Evolutionary conservation across 441 rosid genomes (phyloP).

Genomic region (Capsella rubella): DNA sequence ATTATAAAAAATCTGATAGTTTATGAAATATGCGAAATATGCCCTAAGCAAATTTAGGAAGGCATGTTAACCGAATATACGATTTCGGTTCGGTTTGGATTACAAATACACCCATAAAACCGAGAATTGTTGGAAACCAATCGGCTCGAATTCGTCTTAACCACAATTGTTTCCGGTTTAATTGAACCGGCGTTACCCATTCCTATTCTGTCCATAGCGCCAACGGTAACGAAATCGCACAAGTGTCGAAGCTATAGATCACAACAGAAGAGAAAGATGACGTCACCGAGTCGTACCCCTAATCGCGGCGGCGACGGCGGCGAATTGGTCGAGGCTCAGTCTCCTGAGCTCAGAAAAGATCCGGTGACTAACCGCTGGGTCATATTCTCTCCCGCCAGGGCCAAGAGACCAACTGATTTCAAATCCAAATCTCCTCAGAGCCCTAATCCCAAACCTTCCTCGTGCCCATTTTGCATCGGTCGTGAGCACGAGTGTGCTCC

Average conservation of each 20-base stretch:
- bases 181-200: neutral
- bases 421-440: slow-evolving; percentile 69
- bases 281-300: slow-evolving; percentile 43
- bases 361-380: slow-evolving; percentile 74
- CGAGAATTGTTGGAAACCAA: neutral
- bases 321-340: slow-evolving; percentile 42
- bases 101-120: neutral
- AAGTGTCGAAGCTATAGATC: slow-evolving; percentile 11
- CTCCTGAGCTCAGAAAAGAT: slow-evolving; percentile 75
- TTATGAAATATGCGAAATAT: too few species aligned
- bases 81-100: neutral
- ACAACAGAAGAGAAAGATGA: slow-evolving; percentile 27
- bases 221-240: slow-evolving; percentile 18
- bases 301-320: slow-evolving; percentile 33
- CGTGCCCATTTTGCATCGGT: slow-evolving; percentile 87
- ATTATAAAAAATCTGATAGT: too few species aligned
- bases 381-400: slow-evolving; percentile 78
- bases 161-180: neutral
- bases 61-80: neutral
- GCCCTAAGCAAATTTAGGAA: neutral
- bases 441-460: slow-evolving; percentile 43
- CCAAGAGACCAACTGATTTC: slow-evolving; percentile 83
- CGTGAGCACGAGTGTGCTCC: slow-evolving; percentile 86
- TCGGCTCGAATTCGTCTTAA: neutral
- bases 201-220: neutral